Evolutionary conservation across 495 filamentous ascomycete genomes (phyloP), one percentile per base, ranked within the genome.

Genomic region (Talaromyces nanjingensis): DNA sequence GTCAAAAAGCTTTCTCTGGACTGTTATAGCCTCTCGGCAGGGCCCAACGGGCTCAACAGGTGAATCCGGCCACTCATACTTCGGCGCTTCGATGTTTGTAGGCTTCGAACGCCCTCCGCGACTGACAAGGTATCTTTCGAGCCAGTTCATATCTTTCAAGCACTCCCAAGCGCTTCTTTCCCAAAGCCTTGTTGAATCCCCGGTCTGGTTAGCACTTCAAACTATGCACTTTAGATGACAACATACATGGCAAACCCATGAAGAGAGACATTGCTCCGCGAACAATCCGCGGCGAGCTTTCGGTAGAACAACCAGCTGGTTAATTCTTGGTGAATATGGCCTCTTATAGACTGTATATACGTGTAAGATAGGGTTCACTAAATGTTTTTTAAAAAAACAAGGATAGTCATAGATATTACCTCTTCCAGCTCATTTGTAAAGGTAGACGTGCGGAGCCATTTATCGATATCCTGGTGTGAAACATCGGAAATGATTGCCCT

Each of bases 301-400:
- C 66, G 66, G 37, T 58, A 67, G 63, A 67, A 65, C 16, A 67
- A 24, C 66, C 66, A 67, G 24, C 63, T 63, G 24, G 59, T 62
- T 27, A 67, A 53, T 55, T 67, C 57, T 55, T 67, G 55, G 29
- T 67, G 66, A 22, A 67, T 67, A 47, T 67, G 66, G 33, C 66
- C 66, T 64, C 66, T 33, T 18, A 67, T 22, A 22, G 63, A 67
- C 66, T 67, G 29, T 39, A 31, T 4, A 54, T 18, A 18, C 18
- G 27, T 25, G 16, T 45, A n/a, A 45, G 39, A 45, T 18, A n/a
- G 6, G 39, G 4, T 6, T 45, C 6, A 37, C 9, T 37, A 9
- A 12, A 37, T 37, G 9, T 37, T 24, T 2, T n/a, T n/a, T n/a
- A n/a, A n/a, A 37, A 12, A 37, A 37, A 18, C 2, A 45, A 45